phyloP scores from a whole-genome alignment of 352 stramenopile genomes.

The Phytophthora pistaciae region DNA sequence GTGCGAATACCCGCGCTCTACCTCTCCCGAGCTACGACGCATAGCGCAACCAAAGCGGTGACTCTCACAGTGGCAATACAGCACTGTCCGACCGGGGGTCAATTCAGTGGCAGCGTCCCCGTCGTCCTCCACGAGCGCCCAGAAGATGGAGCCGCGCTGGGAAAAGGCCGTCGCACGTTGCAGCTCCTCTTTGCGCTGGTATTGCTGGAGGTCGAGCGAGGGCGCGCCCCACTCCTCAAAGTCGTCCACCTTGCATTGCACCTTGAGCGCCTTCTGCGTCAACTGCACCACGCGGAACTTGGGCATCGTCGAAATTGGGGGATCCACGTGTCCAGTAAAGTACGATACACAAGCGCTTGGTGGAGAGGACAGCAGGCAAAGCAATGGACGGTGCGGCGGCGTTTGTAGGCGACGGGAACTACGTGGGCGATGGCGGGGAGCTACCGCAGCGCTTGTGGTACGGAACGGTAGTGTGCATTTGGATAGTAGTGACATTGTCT shows the following conservation, averaged over 20 bases:
- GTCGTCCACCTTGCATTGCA: constrained; percentile 58
- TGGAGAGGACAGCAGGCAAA: constrained; percentile 8
- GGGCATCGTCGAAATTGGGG: not conserved
- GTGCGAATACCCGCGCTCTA: constrained; percentile 58
- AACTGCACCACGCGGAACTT: constrained; percentile 56
- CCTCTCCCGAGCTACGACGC: constrained; percentile 36
- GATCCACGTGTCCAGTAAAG: not conserved
- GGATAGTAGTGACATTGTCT: not conserved
- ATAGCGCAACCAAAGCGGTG: constrained; percentile 63
- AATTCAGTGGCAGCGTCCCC: constrained; percentile 25
- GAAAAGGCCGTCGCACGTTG: constrained; percentile 65
- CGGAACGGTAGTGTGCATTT: not conserved
- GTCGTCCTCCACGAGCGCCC: constrained; percentile 61
- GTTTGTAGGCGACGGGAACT: constrained; percentile 63
- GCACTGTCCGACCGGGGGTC: constrained; percentile 17
- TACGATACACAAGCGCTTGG: constrained; percentile 5
- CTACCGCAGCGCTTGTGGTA: constrained; percentile 67
- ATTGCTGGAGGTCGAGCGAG: constrained; percentile 43
- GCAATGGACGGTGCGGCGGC: constrained; percentile 17
- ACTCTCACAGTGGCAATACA: constrained; percentile 71
- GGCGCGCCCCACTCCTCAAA: constrained; percentile 55
- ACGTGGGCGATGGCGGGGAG: constrained; percentile 57
- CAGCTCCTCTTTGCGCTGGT: constrained; percentile 56
- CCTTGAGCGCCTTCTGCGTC: constrained; percentile 47
- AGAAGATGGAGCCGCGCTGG: constrained; percentile 66